Evolutionary conservation across 176 grass and related monocot genomes (phyloP), one percentile per base, ranked within the genome.

Genomic region (Tuctoria greenei): DNA sequence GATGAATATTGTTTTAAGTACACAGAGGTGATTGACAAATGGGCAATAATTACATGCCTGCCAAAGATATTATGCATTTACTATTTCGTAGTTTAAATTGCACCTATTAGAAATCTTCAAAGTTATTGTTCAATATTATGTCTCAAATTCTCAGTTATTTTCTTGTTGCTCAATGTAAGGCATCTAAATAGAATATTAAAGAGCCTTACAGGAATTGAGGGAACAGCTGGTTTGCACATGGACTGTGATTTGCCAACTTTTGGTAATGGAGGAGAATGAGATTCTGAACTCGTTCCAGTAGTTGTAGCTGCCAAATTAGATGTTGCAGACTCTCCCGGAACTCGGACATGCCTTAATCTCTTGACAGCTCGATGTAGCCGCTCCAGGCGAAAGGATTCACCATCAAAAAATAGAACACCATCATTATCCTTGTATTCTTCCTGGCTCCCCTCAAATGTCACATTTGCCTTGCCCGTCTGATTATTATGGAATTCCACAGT

Each of bases 401-500:
- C 92, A 35, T 99, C 85, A 82, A 99, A 99, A 83, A 99, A 99
- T 37, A 99, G 83, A 55, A 95, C 91, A 27, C 84, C 95, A 77
- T 95, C 91, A 80, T 82, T 94, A 78, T 99, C 95, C 74, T 99
- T 99, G 66, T 84, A 92, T 27, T 99, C 95, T 73, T 99, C 95
- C 76, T 88, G 90, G 76, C 87, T 99, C 23, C 95, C 95, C 76
- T 99, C 89, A 57, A 99, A 99, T 72, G 91, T 77, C 51, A 95
- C 91, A 66, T 92, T 99, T 40, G 84, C 73, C 56, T 95, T 99
- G 55, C 95, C 91, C 64, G 82, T 89, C 76, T 92, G 95, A 84
- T 94, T 99, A 49, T 99, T 99, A 51, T 92, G 87, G 70, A 99
- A 99, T 80, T 99, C 95, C 40, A 99, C 95, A 73, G 95, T 86